Conservation (phyloP, 108 stramenopile genomes). For the Nitzschia sp. region DNA sequence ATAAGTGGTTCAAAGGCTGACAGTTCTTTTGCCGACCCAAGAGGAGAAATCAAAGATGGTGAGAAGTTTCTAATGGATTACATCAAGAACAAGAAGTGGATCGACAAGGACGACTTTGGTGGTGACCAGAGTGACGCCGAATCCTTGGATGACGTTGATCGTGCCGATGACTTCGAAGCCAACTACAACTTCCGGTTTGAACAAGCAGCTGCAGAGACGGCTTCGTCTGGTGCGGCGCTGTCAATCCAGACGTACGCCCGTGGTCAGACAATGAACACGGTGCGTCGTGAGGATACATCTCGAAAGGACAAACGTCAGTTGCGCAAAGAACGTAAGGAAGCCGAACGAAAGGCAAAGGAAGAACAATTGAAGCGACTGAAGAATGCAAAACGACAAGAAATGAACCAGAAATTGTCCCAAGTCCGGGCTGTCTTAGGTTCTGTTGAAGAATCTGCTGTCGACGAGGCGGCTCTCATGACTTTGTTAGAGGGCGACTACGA, state of each 20-base stretch:
- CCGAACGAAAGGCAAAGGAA: conserved; percentile 92
- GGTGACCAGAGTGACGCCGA: conserved; percentile 54
- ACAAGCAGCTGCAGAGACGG: conserved; percentile 69
- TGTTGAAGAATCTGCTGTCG: conserved; percentile 40
- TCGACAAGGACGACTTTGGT: conserved; percentile 45
- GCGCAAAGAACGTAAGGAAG: conserved; percentile 90
- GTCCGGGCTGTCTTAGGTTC: conserved; percentile 79
- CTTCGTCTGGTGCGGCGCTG: conserved; percentile 55
- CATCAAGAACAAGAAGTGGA: conserved; percentile 79
- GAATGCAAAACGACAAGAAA: conserved; percentile 92
- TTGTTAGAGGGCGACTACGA: conserved; percentile 96
- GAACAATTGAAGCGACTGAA: conserved; percentile 92
- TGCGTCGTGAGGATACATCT: conserved; percentile 92
- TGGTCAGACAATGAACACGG: conserved; percentile 56
- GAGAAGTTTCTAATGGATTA: conserved; percentile 84
- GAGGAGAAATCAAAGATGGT: conserved; percentile 88
- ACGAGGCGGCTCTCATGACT: conserved; percentile 74
- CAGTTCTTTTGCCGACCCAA: conserved; percentile 56
- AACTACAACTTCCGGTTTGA: conserved; percentile 99
- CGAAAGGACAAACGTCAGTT: conserved; percentile 84
- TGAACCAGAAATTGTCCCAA: conserved; percentile 75
- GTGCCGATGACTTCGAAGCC: conserved; percentile 95
- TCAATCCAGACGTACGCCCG: conserved; percentile 83
- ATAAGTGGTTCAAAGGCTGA: conserved; percentile 31
- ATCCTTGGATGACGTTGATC: conserved; percentile 83